These are phyloP conservation scores for Pseudocercospora cruenta DNA, from an alignment of 2,329 filamentous ascomycete species.

Conservation along the genomic window DNA sequence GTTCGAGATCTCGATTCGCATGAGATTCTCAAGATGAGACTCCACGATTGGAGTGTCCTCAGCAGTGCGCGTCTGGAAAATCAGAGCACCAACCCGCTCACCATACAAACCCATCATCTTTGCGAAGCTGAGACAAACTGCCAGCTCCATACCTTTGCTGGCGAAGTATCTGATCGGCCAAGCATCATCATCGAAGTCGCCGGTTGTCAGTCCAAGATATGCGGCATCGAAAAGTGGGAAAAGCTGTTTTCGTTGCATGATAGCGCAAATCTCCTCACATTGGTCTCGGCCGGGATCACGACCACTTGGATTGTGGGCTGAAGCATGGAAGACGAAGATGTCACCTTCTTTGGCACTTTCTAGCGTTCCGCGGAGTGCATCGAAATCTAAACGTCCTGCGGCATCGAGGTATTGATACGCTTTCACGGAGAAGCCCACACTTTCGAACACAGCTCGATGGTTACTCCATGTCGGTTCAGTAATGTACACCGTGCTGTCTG, in stretches of 20 bases:
- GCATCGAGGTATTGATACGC: conserved; percentile 98
- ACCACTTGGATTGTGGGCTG: conserved; percentile 96
- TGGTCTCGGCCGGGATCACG: conserved; percentile 89
- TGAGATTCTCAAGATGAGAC: conserved; percentile 96
- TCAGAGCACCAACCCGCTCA: conserved; percentile 95
- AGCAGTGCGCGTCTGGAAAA: conserved; percentile 77
- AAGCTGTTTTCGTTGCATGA: conserved; percentile 82
- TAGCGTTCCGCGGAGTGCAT: conserved; percentile 85
- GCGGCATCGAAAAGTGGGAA: conserved; percentile 99
- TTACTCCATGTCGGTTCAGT: conserved; percentile 96
- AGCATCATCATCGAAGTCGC: conserved; percentile 86
- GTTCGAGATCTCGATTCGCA: conserved; percentile 96
- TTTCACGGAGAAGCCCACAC: conserved; percentile 84
- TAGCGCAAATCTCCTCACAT: conserved; percentile 86
- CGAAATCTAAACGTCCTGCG: conserved; percentile 95
- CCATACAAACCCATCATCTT: conserved; percentile 99
- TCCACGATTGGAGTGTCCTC: conserved; percentile 94
- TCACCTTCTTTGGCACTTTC: conserved; percentile 82
- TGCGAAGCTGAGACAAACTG: conserved; percentile 89
- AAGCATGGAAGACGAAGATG: conserved; percentile 91
- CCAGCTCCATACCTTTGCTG: conserved; percentile 84
- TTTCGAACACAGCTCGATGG: conserved; percentile 92
- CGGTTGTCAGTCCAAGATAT: conserved; percentile 95
- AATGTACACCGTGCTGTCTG: conserved; percentile 92
- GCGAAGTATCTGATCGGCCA: conserved; percentile 93